Evolutionary conservation across 495 filamentous ascomycete species (phyloP).

Genomic region (Trichoderma gamsii): DNA sequence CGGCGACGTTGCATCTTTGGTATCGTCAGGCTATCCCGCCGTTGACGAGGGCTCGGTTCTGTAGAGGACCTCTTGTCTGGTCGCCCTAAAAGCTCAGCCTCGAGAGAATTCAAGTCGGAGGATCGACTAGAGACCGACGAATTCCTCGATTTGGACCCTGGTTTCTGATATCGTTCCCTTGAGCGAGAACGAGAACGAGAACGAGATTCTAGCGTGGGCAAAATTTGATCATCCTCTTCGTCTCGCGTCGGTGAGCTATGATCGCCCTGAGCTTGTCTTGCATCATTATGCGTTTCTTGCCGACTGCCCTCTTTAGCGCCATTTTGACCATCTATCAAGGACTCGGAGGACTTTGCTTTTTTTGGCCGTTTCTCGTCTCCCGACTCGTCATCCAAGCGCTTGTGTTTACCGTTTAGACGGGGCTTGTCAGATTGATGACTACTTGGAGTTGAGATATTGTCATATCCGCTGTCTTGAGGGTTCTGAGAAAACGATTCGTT

Average conservation of each 20-base stretch:
- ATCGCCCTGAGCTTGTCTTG: neutral
- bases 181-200: neutral
- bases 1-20: neutral
- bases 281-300: neutral
- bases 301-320: neutral
- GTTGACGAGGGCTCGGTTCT: neutral
- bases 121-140: conserved; percentile 13
- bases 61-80: neutral
- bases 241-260: neutral
- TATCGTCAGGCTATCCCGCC: neutral
- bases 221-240: neutral
- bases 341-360: neutral
- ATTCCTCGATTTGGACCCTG: neutral
- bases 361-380: neutral
- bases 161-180: neutral
- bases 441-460: neutral
- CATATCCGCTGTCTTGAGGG: neutral
- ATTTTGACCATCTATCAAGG: neutral
- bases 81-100: conserved; percentile 8
- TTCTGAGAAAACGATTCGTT: neutral
- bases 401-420: neutral
- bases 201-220: neutral
- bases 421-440: neutral
- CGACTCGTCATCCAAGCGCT: neutral
- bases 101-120: conserved; percentile 9